Conservation (phyloP, 345 rosid species). For the Gossypium rotundifolium region DNA sequence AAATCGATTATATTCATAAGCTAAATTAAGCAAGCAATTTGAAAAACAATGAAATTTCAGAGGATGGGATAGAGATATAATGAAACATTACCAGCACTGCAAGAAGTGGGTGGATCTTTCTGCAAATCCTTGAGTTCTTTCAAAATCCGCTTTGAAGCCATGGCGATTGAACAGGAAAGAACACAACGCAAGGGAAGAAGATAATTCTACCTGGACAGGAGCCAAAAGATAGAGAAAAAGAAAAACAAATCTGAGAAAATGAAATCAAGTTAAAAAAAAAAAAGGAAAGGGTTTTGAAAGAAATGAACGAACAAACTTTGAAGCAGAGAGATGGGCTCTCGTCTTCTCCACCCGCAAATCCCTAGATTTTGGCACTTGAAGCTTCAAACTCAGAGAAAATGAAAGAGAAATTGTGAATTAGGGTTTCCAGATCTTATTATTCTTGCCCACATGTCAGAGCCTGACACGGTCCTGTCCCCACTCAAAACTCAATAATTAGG, state of each 20-base stretch:
- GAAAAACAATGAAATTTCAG: no score
- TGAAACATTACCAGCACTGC: conserved; percentile 35
- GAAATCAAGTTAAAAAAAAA: conserved; percentile 6
- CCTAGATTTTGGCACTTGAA: conserved; percentile 13
- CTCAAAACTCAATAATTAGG: not conserved
- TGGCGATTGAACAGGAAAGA: conserved; percentile 7
- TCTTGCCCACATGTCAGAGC: not conserved
- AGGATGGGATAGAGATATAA: not conserved
- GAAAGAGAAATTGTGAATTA: not conserved
- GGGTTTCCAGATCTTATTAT: not conserved
- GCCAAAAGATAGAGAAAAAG: not conserved
- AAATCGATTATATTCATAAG: not conserved
- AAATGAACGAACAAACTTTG: not conserved
- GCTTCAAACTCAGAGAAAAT: not conserved
- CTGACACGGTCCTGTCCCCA: not conserved
- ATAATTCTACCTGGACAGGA: not conserved
- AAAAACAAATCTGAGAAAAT: not conserved
- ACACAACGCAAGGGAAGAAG: not conserved
- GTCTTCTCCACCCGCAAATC: not conserved
- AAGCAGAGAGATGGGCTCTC: not conserved
- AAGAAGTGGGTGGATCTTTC: conserved; percentile 44
- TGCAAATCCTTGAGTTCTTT: conserved; percentile 47
- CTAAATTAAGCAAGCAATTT: not conserved
- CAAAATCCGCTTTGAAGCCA: conserved; percentile 47
- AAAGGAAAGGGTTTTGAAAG: not conserved